These are phyloP conservation scores for Thecaphora thlaspeos DNA, from an alignment of 1,284 basidiomycete genomes.

Conservation along the genomic window DNA sequence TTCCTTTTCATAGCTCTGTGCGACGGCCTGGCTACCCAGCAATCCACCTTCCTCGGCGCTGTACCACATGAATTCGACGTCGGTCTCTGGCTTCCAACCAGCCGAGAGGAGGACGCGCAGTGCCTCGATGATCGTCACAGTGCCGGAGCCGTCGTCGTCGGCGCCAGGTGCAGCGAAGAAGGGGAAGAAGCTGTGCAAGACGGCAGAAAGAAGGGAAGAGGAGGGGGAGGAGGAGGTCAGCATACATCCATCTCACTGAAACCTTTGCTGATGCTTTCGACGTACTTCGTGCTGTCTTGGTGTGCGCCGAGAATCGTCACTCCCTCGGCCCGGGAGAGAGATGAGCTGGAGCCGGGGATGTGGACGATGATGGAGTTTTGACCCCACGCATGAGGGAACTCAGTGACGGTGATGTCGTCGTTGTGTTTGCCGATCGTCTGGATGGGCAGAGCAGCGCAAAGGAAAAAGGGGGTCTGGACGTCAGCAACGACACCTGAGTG, in stretches of 20 bases:
- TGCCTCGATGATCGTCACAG: slow-evolving; percentile 85
- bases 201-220: slow-evolving; percentile 73
- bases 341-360: slow-evolving; percentile 31
- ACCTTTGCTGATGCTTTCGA: too few relatives aligned
- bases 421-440: slow-evolving; percentile 12
- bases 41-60: slow-evolving; percentile 91
- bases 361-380: slow-evolving; percentile 77
- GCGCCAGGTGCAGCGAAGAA: slow-evolving; percentile 58
- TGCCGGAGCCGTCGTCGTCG: slow-evolving; percentile 86
- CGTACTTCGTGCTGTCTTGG: slow-evolving; percentile 74
- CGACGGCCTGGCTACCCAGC: slow-evolving; percentile 88
- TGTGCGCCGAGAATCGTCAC: slow-evolving; percentile 74
- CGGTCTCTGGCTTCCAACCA: slow-evolving; percentile 70
- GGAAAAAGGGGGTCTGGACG: not conserved
- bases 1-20: slow-evolving; percentile 70
- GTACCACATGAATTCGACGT: slow-evolving; percentile 95
- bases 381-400: slow-evolving; percentile 86
- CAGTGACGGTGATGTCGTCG: slow-evolving; percentile 67
- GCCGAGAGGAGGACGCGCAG: slow-evolving; percentile 78
- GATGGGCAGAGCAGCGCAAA: slow-evolving; percentile 4
- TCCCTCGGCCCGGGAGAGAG: slow-evolving; percentile 46
- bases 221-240: slow-evolving; percentile 72
- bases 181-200: slow-evolving; percentile 42
- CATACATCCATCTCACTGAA: not conserved
- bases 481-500: not conserved